Conservation (phyloP, 78 protist species). For the Dictyostelium firmibasis region DNA sequence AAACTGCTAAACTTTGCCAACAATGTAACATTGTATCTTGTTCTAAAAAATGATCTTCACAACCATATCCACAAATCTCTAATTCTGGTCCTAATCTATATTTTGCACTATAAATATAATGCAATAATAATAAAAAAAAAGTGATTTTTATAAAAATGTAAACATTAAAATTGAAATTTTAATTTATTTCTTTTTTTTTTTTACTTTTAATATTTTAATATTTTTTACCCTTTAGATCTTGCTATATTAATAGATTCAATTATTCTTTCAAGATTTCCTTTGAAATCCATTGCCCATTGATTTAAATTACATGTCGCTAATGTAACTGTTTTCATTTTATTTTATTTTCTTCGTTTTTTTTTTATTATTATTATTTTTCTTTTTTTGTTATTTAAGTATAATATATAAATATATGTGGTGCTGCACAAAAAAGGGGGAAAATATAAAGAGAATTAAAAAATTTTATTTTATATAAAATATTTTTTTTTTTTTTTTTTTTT, state of each 20-base stretch:
- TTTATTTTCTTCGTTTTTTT: too few species aligned
- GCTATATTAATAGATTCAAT: constrained; percentile 51
- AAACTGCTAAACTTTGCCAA: constrained; percentile 74
- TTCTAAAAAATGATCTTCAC: constrained; percentile 91
- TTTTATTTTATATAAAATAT: too few species aligned
- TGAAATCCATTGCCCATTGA: constrained; percentile 94
- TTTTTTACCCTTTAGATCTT: constrained; percentile 46
- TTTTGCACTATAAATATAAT: constrained; percentile 78
- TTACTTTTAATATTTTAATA: background rate
- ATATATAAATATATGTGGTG: background rate
- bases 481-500: too few species aligned
- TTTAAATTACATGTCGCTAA: constrained; percentile 92
- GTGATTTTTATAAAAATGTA: background rate
- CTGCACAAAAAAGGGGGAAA: background rate
- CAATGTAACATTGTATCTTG: constrained; percentile 87
- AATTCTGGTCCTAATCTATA: constrained; percentile 84
- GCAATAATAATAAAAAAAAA: too few species aligned
- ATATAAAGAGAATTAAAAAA: too few species aligned
- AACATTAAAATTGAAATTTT: background rate
- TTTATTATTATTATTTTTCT: background rate
- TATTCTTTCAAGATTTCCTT: constrained; percentile 86
- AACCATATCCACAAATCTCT: constrained; percentile 87
- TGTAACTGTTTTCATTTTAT: constrained; percentile 61
- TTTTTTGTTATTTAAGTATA: background rate
- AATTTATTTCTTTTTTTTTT: background rate